phyloP scores from a whole-genome alignment of 805 yeast species.

The Wickerhamomyces tratensis region DNA sequence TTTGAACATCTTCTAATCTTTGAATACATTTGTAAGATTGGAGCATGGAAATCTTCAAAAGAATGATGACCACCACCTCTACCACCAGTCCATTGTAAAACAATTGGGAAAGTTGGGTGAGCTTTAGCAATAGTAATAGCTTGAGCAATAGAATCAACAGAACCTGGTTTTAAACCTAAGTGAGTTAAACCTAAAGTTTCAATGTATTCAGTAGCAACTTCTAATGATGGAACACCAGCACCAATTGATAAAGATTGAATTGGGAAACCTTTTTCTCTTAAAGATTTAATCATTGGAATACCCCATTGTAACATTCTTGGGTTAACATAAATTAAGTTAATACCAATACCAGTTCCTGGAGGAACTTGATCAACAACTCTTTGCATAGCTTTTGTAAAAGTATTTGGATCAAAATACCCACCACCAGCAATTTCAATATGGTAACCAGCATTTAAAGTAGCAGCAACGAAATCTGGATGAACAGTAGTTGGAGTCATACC shows the following conservation, averaged over 20 bases:
- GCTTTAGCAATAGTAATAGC: slow-evolving; percentile 88
- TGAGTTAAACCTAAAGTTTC: slow-evolving; percentile 87
- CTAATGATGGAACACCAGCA: slow-evolving; percentile 98
- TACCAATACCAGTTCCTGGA: slow-evolving; percentile 86
- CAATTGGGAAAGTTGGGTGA: slow-evolving; percentile 94
- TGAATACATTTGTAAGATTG: slow-evolving; percentile 90
- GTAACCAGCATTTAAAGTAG: slow-evolving; percentile 92
- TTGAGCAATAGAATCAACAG: slow-evolving; percentile 84
- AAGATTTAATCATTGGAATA: slow-evolving; percentile 84
- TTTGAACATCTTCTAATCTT: slow-evolving; percentile 87
- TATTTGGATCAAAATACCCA: slow-evolving; percentile 77
- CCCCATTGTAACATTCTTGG: slow-evolving; percentile 99
- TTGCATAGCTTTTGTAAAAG: slow-evolving; percentile 68
- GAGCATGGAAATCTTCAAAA: slow-evolving; percentile 98
- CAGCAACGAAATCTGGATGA: slow-evolving; percentile 87
- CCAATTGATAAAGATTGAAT: slow-evolving; percentile 94
- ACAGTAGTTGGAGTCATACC: slow-evolving; percentile 99
- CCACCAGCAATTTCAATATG: slow-evolving; percentile 99
- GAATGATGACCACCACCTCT: slow-evolving; percentile 99
- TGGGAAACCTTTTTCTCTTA: slow-evolving; percentile 90
- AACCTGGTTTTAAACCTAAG: slow-evolving; percentile 96
- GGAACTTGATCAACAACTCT: slow-evolving; percentile 56
- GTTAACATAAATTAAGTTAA: slow-evolving; percentile 90
- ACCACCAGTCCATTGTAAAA: slow-evolving; percentile 99
- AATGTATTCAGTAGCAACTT: slow-evolving; percentile 95